Evolutionary conservation across 305 asterid species (phyloP), one percentile per base, ranked within the genome.

Genomic region (Fraxinus sp.): DNA sequence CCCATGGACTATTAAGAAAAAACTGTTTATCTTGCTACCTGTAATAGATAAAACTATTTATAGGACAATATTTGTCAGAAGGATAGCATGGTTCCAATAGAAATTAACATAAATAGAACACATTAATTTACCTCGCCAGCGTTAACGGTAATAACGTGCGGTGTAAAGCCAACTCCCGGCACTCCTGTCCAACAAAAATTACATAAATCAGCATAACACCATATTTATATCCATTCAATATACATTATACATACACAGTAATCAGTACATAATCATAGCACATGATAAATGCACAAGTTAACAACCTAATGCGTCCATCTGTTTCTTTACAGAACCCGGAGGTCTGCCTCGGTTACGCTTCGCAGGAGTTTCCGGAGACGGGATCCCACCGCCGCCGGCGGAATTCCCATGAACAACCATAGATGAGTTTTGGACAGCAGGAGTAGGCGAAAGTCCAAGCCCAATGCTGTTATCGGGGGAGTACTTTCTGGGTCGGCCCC

Each of bases 321-420:
- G 98, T 76, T 81, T 94, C 85, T 93, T 94, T 62, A 86, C 93
- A 7, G 97, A 94, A 37, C 98, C 97, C 7, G 97, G 97, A 20
- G 98, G 98, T 80, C 98, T 90, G 24, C 98, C 98, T 1, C 98
- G 91, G 83, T 90, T 91, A 44, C 93, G 91, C 81, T 93, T 94
- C n/a, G 87, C 88, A 0, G 92, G 86, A 26, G 89, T 88, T 76
- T 92, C 95, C 2, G 95, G 87, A 0, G 94, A 90, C 5, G 87
- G 89, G 30, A 89, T 78, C 22, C 87, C 90, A 5, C 86, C 91
- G 13, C 41, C 76, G 20, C 86, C 88, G 10, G 24, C 8, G 1
- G 92, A 88, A 78, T 89, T 92, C 11, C 78, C 80, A 2, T 83
- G 87, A 37, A 78, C 91, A 46, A 84, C 91, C 2, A 77, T 85